phyloP scores from a whole-genome alignment of 2,329 filamentous ascomycete species.

The Cladobotryum protrusum region DNA sequence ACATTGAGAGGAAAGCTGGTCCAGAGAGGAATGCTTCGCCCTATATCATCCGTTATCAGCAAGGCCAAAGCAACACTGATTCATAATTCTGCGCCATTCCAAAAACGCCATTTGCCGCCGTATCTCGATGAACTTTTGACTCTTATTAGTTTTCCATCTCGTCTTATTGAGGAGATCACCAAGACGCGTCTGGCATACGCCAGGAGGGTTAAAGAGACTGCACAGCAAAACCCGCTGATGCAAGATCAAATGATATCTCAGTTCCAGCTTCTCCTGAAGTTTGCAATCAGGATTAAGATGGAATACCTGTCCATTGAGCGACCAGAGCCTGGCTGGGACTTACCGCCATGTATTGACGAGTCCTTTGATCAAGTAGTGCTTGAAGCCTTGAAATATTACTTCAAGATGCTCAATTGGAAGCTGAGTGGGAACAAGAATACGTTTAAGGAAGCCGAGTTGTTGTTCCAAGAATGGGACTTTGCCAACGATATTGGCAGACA shows the following conservation, averaged over 20 bases:
- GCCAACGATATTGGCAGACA: slow-evolving; percentile 88
- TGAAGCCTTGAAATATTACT: slow-evolving; percentile 94
- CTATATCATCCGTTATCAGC: slow-evolving; percentile 77
- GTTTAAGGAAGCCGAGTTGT: slow-evolving; percentile 95
- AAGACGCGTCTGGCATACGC: slow-evolving; percentile 86
- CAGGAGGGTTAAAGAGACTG: slow-evolving; percentile 90
- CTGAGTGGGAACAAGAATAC: slow-evolving; percentile 96
- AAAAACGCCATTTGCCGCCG: slow-evolving; percentile 82
- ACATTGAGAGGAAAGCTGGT: slow-evolving; percentile 65
- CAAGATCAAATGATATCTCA: slow-evolving; percentile 97
- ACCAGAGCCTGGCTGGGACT: slow-evolving; percentile 86
- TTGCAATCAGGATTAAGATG: slow-evolving; percentile 88
- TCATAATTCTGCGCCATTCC: slow-evolving; percentile 75
- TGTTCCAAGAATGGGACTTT: slow-evolving; percentile 98
- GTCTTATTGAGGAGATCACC: slow-evolving; percentile 94
- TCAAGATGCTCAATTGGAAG: slow-evolving; percentile 98
- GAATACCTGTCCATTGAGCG: slow-evolving; percentile 79
- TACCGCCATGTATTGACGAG: slow-evolving; percentile 94
- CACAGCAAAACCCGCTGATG: slow-evolving; percentile 87
- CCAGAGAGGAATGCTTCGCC: slow-evolving; percentile 71
- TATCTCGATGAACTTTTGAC: slow-evolving; percentile 96
- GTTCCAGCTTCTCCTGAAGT: slow-evolving; percentile 85
- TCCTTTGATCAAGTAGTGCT: slow-evolving; percentile 89
- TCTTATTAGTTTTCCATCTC: slow-evolving; percentile 93
- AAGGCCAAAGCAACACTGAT: slow-evolving; percentile 94